A percentile compares a stretch with the other conserved stretches of the same genome.
Conservation (phyloP, 306 rosid genomes). For the Trifolium dubium region DNA sequence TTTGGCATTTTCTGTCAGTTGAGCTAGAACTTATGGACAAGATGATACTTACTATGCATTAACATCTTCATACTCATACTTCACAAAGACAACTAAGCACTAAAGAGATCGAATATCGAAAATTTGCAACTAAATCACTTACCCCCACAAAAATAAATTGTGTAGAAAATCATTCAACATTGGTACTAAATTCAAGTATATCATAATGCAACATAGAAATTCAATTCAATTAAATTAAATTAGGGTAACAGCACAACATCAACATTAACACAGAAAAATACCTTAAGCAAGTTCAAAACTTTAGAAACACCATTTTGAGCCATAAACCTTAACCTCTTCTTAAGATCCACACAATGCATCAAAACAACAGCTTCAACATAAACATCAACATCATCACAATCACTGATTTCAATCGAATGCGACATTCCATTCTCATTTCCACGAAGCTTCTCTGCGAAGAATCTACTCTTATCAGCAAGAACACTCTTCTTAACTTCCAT, state of each 20-base stretch:
- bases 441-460: conserved; percentile 75
- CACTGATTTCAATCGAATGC: conserved; percentile 85
- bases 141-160: background rate
- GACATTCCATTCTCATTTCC: conserved; percentile 47
- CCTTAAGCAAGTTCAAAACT: conserved; percentile 88
- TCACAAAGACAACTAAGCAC: conserved; percentile 26
- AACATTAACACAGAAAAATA: background rate
- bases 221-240: background rate
- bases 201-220: background rate
- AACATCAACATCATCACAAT: conserved; percentile 82
- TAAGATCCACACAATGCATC: conserved; percentile 80
- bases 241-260: background rate
- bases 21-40: background rate
- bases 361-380: conserved; percentile 81
- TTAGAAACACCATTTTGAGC: conserved; percentile 67
- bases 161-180: conserved; percentile 9
- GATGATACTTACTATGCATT: background rate
- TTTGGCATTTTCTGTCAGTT: no score
- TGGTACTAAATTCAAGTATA: background rate
- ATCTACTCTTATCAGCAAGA: conserved; percentile 67
- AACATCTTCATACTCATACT: background rate
- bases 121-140: background rate
- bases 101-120: conserved; percentile 9
- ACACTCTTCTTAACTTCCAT: conserved; percentile 82
- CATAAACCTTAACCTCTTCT: conserved; percentile 59